Evolutionary conservation across 768 basidiomycete genomes (phyloP), one percentile per base, ranked within the genome.

Genomic region (Rhodotorula paludigena): DNA sequence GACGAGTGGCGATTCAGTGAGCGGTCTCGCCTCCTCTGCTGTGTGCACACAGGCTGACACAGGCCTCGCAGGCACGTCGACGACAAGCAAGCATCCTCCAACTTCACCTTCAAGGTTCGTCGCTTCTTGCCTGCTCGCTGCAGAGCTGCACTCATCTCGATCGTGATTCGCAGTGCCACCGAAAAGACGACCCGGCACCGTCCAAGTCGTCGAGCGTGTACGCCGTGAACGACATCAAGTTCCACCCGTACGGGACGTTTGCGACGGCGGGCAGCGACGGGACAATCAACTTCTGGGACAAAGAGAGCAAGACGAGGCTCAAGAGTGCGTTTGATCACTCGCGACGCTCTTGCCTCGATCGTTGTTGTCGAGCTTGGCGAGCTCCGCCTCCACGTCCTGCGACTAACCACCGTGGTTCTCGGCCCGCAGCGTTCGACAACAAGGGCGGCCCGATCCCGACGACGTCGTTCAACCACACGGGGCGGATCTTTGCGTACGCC

Each of bases 1-100:
- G 94, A 32, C 84, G 94, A 65, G 91, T 97, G 5, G 93, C 92
- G 5, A 92, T 97, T 66, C 93, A 98, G 92, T 94, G 77, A 76
- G 90, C 83, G 2, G 20, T 21, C 20, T 38, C 59, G 12, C 1
- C 35, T 36, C 6, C 25, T 53, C 32, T 33, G 2, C 12, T 42
- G n/a, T n/a, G n/a, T n/a, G n/a, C n/a, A n/a, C n/a, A n/a, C 41
- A 42, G 11, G 41, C 41, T 41, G 12, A 10, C 41, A 10, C 44
- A 8, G 16, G 8, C 44, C 44, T 45, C 7, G 11, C 58, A 72
- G 70, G 47, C 71, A 74, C 57, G 60, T 71, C 6, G 70, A 72
- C 36, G 67, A 68, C 57, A 66, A 48, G 44, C 51, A 64, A 20
- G 52, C 28, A 60, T 86, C 86, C 60, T 83, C 84, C 74, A 92